A percentile compares a stretch with the other conserved stretches of the same genome.
phyloP scores from a whole-genome alignment of 2,329 filamentous ascomycete species.

The Calonectria fujianensis region DNA sequence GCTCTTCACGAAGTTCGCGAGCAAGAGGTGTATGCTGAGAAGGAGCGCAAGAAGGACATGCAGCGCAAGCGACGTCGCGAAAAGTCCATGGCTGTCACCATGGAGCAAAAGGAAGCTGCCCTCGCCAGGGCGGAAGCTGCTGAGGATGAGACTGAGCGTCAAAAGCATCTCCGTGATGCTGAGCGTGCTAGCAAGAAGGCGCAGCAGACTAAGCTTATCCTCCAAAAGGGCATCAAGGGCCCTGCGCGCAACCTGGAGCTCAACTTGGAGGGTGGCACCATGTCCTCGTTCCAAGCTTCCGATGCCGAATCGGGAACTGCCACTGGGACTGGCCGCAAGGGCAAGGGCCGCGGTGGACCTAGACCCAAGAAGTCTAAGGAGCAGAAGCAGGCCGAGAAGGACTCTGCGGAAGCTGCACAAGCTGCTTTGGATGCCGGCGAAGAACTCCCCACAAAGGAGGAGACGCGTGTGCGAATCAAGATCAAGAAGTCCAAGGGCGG shows the following conservation, averaged over 20 bases:
- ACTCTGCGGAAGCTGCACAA: slow-evolving; percentile 90
- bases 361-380: slow-evolving; percentile 94
- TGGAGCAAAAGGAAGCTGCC: slow-evolving; percentile 91
- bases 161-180: slow-evolving; percentile 88
- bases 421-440: slow-evolving; percentile 87
- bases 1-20: slow-evolving; percentile 92
- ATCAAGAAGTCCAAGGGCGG: slow-evolving; percentile 72
- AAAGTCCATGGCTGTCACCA: slow-evolving; percentile 94
- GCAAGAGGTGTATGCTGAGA: slow-evolving; percentile 93
- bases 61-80: slow-evolving; percentile 96
- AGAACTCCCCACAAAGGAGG: slow-evolving; percentile 77
- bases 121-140: slow-evolving; percentile 86
- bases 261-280: slow-evolving; percentile 88
- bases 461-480: slow-evolving; percentile 78
- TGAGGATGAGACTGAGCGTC: slow-evolving; percentile 87
- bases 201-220: slow-evolving; percentile 89
- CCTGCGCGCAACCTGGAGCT: slow-evolving; percentile 82
- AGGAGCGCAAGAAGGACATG: slow-evolving; percentile 99
- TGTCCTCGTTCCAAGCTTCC: slow-evolving; percentile 87
- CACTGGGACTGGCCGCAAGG: slow-evolving; percentile 60
- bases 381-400: slow-evolving; percentile 87
- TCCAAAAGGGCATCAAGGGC: slow-evolving; percentile 90
- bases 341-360: slow-evolving; percentile 74
- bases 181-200: slow-evolving; percentile 95
- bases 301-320: slow-evolving; percentile 71